phyloP scores from a whole-genome alignment of 805 yeast species.

The Pichia nakasei region DNA sequence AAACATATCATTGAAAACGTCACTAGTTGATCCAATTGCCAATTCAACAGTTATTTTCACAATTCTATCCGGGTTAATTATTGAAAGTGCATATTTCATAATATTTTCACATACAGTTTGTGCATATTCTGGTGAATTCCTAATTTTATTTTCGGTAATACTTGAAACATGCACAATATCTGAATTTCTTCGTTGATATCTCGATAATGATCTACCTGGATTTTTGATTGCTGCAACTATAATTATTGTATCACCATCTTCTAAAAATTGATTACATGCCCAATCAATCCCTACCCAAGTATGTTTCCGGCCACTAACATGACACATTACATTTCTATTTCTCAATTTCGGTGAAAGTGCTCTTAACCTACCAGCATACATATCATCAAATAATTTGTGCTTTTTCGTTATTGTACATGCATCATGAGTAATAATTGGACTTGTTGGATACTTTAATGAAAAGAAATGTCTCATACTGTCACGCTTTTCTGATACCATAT shows the following conservation, averaged over 20 bases:
- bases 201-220: conserved; percentile 15
- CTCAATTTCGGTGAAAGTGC: conserved; percentile 31
- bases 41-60: conserved; percentile 52
- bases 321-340: conserved; percentile 49
- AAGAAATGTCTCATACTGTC: conserved; percentile 1
- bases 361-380: conserved; percentile 32
- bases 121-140: conserved; percentile 40
- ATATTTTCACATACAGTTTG: conserved; percentile 38
- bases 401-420: conserved; percentile 36
- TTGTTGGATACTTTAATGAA: conserved; percentile 25
- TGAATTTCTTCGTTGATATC: conserved; percentile 13
- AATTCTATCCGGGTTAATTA: conserved; percentile 37
- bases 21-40: conserved; percentile 48
- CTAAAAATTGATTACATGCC: conserved; percentile 44
- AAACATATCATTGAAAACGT: conserved; percentile 50
- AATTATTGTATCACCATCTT: conserved; percentile 59
- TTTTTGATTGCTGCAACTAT: conserved; percentile 46
- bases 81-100: conserved; percentile 42
- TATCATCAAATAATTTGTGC: conserved; percentile 39
- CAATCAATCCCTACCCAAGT: conserved; percentile 82
- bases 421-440: conserved; percentile 32
- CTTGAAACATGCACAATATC: conserved; percentile 9
- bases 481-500: conserved; percentile 3
- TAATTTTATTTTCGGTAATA: conserved; percentile 26
- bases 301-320: conserved; percentile 62